Evolutionary conservation across 495 filamentous ascomycete genomes (phyloP).

Genomic region (Cudoniella acicularis): DNA sequence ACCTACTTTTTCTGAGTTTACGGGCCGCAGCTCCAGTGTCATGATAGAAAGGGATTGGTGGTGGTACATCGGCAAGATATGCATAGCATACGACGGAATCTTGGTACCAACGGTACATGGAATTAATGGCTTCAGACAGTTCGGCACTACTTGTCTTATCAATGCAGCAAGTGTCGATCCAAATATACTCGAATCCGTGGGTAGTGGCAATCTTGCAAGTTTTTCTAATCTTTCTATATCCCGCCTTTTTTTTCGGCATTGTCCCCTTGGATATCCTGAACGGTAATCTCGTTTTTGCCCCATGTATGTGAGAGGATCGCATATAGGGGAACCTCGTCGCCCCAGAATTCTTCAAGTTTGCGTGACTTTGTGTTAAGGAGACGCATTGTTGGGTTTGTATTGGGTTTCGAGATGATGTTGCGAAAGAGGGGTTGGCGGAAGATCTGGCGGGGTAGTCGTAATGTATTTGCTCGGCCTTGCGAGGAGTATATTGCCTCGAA

Average conservation of each 20-base stretch:
- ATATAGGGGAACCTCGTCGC: conserved; percentile 18
- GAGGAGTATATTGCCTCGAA: too few relatives aligned
- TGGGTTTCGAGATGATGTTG: too few relatives aligned
- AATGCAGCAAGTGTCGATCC: conserved; percentile 46
- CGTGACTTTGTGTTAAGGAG: conserved; percentile 1
- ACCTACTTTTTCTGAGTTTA: conserved; percentile 31
- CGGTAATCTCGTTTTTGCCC: conserved; percentile 27
- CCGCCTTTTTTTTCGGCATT: too few relatives aligned
- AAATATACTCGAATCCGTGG: conserved; percentile 28
- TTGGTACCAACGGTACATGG: conserved; percentile 30
- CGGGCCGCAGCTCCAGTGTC: background rate
- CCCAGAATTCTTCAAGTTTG: conserved; percentile 9
- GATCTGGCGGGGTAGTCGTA: too few relatives aligned
- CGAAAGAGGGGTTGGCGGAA: too few relatives aligned
- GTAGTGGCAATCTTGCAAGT: conserved; percentile 9
- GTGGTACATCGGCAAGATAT: conserved; percentile 6
- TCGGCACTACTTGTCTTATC: too few relatives aligned
- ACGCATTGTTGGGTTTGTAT: too few relatives aligned
- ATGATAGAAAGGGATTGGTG: background rate
- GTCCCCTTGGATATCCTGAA: conserved; percentile 26
- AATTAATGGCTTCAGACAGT: too few relatives aligned
- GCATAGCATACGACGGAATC: conserved; percentile 12
- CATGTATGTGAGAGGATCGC: conserved; percentile 31
- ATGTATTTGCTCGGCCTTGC: too few relatives aligned
- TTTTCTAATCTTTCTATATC: background rate